Conservation (phyloP, 1,284 basidiomycete genomes). For the Trametes pubescens region DNA sequence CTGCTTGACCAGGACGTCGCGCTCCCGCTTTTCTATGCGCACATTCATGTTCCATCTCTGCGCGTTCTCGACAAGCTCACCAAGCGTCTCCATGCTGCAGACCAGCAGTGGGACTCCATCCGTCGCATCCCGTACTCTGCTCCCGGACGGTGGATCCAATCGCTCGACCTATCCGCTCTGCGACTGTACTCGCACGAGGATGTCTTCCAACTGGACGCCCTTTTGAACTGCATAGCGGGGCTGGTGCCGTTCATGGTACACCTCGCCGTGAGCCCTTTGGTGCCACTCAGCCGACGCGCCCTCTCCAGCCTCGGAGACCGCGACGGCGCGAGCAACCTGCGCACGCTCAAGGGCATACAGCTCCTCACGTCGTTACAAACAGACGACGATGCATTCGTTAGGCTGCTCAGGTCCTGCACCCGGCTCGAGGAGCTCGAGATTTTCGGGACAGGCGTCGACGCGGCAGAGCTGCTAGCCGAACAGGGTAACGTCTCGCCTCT, state of each 20-base stretch:
- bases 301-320: slow-evolving; percentile 62
- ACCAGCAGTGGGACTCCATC: slow-evolving; percentile 86
- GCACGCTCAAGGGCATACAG: slow-evolving; percentile 66
- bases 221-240: slow-evolving; percentile 71
- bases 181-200: slow-evolving; percentile 52
- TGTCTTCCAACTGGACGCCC: slow-evolving; percentile 61
- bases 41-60: slow-evolving; percentile 57
- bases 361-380: slow-evolving; percentile 29
- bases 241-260: slow-evolving; percentile 71
- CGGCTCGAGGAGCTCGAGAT: slow-evolving; percentile 75
- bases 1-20: slow-evolving; percentile 63
- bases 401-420: slow-evolving; percentile 62
- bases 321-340: slow-evolving; percentile 61
- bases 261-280: slow-evolving; percentile 66
- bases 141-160: slow-evolving; percentile 84
- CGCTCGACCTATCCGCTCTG: slow-evolving; percentile 72
- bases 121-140: slow-evolving; percentile 83
- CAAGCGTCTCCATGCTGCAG: slow-evolving; percentile 61
- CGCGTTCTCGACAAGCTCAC: slow-evolving; percentile 65
- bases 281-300: slow-evolving; percentile 67
- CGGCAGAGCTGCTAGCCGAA: slow-evolving; percentile 53
- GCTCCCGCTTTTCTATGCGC: slow-evolving; percentile 71
- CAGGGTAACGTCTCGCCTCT: slow-evolving; percentile 33
- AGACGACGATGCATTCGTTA: slow-evolving; percentile 44
- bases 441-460: slow-evolving; percentile 64